Conservation (phyloP, 2,329 filamentous ascomycete species). For the Colletotrichum spinosum region DNA sequence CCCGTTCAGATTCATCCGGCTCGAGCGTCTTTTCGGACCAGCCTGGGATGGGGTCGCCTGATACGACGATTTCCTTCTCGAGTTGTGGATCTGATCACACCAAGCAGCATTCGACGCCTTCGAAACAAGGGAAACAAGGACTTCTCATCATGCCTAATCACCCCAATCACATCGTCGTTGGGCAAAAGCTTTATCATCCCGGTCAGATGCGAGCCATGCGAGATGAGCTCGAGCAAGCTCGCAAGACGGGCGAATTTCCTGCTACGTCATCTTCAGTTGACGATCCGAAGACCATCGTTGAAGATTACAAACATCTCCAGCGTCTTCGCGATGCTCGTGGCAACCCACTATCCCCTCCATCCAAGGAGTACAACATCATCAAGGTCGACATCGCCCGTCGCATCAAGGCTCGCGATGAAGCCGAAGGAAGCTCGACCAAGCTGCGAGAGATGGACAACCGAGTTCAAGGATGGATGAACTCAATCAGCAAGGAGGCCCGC, state of each 20-base stretch:
- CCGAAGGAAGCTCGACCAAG: conserved; percentile 36
- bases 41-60: not conserved
- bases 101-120: not conserved
- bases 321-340: not conserved
- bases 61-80: not conserved
- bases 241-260: not conserved
- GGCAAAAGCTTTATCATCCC: fast-evolving
- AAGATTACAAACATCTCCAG: not conserved
- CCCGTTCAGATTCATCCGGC: conserved; percentile 2
- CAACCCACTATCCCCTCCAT: not conserved
- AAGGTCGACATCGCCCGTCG: conserved; percentile 47
- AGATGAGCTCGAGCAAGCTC: fast-evolving
- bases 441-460: conserved; percentile 24
- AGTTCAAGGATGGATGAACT: conserved; percentile 33
- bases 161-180: not conserved
- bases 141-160: not conserved
- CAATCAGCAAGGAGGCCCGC: conserved; percentile 28
- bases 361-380: conserved; percentile 41
- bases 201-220: fast-evolving
- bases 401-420: conserved; percentile 51
- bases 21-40: conserved; percentile 16
- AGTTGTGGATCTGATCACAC: fast-evolving
- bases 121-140: fast-evolving
- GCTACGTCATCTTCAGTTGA: too few relatives aligned
- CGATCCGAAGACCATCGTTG: not conserved